Conservation (phyloP, 2,329 filamentous ascomycete species). For the Microsporum ferrugineum region DNA sequence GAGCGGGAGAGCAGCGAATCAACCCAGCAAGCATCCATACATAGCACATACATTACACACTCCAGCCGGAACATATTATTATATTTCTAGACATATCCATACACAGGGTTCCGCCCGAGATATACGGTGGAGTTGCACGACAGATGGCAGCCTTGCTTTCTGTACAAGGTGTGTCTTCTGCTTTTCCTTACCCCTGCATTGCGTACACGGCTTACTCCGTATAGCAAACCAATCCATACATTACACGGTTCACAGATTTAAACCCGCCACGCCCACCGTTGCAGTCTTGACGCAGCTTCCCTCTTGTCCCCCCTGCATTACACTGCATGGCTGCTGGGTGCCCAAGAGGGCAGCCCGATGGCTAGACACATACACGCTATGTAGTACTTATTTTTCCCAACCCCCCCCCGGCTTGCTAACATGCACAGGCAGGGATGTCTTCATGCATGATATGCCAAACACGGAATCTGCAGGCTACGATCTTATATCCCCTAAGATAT, state of each 20-base stretch:
- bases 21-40: neutral
- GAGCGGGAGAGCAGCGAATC: constrained; percentile 1
- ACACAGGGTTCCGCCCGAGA: too few relatives aligned
- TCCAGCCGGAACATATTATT: too few relatives aligned
- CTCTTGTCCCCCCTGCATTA: neutral
- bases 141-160: too few relatives aligned
- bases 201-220: neutral
- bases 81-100: too few relatives aligned
- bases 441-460: neutral
- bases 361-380: too few relatives aligned
- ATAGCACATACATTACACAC: too few relatives aligned
- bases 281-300: neutral
- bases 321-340: neutral
- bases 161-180: neutral
- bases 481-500: neutral
- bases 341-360: neutral
- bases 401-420: neutral
- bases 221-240: neutral
- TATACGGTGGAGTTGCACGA: too few relatives aligned
- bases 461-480: neutral
- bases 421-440: neutral
- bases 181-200: neutral
- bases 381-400: neutral
- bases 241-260: neutral
- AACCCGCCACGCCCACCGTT: neutral